These are phyloP conservation scores for Lasiosphaeris hirsuta DNA, from an alignment of 495 filamentous ascomycete species.

Conservation along the genomic window DNA sequence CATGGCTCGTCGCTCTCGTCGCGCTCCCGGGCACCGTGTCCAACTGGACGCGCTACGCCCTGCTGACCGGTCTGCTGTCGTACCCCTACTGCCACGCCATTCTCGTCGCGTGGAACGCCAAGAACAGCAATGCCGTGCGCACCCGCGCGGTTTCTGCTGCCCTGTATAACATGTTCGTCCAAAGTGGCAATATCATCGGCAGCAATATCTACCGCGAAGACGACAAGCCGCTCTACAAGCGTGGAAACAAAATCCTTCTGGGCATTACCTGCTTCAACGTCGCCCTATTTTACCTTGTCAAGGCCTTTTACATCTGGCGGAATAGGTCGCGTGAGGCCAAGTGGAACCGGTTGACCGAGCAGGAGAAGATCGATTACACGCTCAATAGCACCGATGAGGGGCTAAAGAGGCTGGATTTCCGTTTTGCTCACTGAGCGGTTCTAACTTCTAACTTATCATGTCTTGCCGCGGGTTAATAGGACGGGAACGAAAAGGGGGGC, in stretches of 20 bases:
- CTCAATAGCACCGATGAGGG: constrained; percentile 30
- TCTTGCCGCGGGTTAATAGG: neutral
- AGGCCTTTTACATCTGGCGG: constrained; percentile 39
- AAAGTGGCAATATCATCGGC: constrained; percentile 48
- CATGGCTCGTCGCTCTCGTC: constrained; percentile 52
- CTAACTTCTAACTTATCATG: too few relatives aligned
- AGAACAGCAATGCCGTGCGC: constrained; percentile 60
- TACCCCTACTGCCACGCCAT: constrained; percentile 63
- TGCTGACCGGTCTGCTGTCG: constrained; percentile 52
- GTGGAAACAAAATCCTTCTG: constrained; percentile 50
- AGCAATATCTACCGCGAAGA: constrained; percentile 55
- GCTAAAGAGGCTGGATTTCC: constrained; percentile 28
- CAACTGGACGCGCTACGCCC: constrained; percentile 51
- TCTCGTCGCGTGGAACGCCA: constrained; percentile 56
- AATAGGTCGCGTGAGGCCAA: constrained; percentile 31
- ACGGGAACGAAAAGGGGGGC: too few relatives aligned
- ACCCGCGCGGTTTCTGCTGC: constrained; percentile 58
- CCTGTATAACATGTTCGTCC: constrained; percentile 47
- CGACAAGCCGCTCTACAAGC: constrained; percentile 51
- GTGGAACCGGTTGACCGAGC: constrained; percentile 38
- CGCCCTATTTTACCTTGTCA: constrained; percentile 31
- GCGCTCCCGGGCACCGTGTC: constrained; percentile 32
- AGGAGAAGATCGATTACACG: constrained; percentile 35
- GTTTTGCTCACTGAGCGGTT: constrained; percentile 26
- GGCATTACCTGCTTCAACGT: constrained; percentile 43